These are phyloP conservation scores for Tuber umbilicatum DNA, from an alignment of 495 filamentous ascomycete genomes.

Conservation along the genomic window DNA sequence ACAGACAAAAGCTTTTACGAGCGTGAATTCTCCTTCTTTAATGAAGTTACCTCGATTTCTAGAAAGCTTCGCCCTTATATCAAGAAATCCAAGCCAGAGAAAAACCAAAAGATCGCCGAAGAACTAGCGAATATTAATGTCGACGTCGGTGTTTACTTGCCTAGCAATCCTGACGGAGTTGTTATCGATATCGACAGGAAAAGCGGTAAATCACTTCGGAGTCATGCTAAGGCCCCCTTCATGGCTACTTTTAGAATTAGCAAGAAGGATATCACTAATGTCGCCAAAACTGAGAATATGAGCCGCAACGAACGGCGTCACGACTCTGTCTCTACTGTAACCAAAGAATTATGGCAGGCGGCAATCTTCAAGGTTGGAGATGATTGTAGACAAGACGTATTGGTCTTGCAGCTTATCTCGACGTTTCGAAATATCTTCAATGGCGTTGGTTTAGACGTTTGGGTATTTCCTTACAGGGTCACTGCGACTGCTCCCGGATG, in stretches of 20 bases:
- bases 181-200: conserved; percentile 97
- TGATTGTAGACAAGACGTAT: conserved; percentile 93
- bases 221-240: conserved; percentile 94
- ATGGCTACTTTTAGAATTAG: conserved; percentile 98
- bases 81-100: conserved; percentile 86
- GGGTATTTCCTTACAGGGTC: conserved; percentile 92
- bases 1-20: conserved; percentile 83
- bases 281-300: conserved; percentile 45
- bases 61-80: conserved; percentile 92
- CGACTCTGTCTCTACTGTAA: conserved; percentile 46
- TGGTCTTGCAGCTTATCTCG: conserved; percentile 95
- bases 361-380: conserved; percentile 99
- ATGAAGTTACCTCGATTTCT: conserved; percentile 89
- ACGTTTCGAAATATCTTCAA: conserved; percentile 95
- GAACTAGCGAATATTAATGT: conserved; percentile 94
- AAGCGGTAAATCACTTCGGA: conserved; percentile 92
- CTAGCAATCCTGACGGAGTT: conserved; percentile 91
- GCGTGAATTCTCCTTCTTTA: conserved; percentile 94
- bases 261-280: conserved; percentile 56
- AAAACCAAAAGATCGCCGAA: conserved; percentile 98
- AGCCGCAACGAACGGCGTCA: conserved; percentile 41
- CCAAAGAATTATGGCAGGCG: conserved; percentile 92
- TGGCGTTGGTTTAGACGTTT: conserved; percentile 87
- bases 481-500: conserved; percentile 96
- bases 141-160: conserved; percentile 95